phyloP scores from a whole-genome alignment of 495 filamentous ascomycete genomes.

The Xylaria venustula region DNA sequence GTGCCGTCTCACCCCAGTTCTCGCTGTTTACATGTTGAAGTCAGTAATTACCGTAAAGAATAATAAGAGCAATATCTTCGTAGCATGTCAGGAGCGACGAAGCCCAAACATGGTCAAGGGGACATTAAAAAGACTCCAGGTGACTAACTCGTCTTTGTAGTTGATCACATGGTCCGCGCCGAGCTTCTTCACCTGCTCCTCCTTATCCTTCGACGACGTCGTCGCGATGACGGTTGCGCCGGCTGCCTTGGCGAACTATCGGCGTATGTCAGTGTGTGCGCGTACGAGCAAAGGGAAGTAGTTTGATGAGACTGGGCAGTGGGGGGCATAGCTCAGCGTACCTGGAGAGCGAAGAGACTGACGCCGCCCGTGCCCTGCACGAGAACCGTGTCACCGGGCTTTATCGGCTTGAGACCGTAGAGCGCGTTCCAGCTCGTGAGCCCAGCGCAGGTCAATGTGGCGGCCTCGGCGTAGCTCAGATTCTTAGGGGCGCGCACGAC shows the following conservation, averaged over 20 bases:
- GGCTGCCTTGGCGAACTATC: conserved; percentile 77
- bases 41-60: too few species aligned
- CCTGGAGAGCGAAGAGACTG: conserved; percentile 72
- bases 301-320: background rate
- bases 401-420: conserved; percentile 65
- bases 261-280: background rate
- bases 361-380: conserved; percentile 85
- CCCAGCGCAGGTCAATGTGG: conserved; percentile 69
- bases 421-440: conserved; percentile 82
- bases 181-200: conserved; percentile 62
- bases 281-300: background rate
- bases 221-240: conserved; percentile 81
- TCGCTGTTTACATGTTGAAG: too few species aligned
- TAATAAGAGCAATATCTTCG: too few species aligned
- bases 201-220: conserved; percentile 68
- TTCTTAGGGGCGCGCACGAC: conserved; percentile 64
- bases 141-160: conserved; percentile 71
- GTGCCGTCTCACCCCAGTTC: conserved; percentile 77
- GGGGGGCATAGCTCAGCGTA: conserved; percentile 23
- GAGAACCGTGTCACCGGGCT: conserved; percentile 68
- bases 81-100: too few species aligned
- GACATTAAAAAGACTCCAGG: too few species aligned
- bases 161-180: conserved; percentile 79
- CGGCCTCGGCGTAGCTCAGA: conserved; percentile 60
- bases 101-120: too few species aligned